Base-by-base conservation (phyloP, 108 stramenopile genomes). In the Schizochytrium sp. region DNA sequence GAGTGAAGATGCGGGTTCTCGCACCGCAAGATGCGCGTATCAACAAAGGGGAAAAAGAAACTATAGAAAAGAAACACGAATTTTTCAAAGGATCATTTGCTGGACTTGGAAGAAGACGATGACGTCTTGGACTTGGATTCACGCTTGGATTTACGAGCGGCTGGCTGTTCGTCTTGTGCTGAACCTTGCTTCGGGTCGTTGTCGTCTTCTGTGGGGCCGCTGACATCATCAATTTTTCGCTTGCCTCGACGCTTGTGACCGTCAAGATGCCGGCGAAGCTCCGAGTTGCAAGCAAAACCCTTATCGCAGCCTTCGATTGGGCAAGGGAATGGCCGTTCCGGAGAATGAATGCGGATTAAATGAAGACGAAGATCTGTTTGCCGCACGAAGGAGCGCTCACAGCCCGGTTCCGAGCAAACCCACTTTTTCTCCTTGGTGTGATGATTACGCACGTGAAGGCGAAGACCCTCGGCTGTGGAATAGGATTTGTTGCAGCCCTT, bases 361-460 rank as follows among this genome's bases (percentile, higher is more conserved):
- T 83, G 76, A 53, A 83, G 76, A 83, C 76, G 76, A 4, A 83
- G 51, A 45, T 83, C 76, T 83, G 76, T 83, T 45, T 83, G 76
- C 6, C 76, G 45, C 45, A 83, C 76, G 23, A 83, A 83, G 51
- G 76, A 83, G 48, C 76, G 45, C 76, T 83, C 51, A 23, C 76
- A 83, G 45, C 76, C 76, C 6, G 45, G 48, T 12, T 53, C 45
- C 18, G 76, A 25, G 51, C 76, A 83, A 34, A 83, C 76, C 76
- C 76, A 83, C 51, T 47, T 47, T 4, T 83, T 83, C 25, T 47
- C 45, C 45, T 53, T 83, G 25, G 45, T 53, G 76, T 83, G 76
- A 28, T 83, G 76, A 23, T 83, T 83, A 1, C 76, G 76, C n/a
- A 83, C 51, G 51, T 83, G 76, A 12, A 83, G 23, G 45, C 76